Percentiles rank a stretch among this genome's conserved stretches.
Conservation (phyloP, 768 basidiomycete genomes). For the Podaxis sp. region DNA sequence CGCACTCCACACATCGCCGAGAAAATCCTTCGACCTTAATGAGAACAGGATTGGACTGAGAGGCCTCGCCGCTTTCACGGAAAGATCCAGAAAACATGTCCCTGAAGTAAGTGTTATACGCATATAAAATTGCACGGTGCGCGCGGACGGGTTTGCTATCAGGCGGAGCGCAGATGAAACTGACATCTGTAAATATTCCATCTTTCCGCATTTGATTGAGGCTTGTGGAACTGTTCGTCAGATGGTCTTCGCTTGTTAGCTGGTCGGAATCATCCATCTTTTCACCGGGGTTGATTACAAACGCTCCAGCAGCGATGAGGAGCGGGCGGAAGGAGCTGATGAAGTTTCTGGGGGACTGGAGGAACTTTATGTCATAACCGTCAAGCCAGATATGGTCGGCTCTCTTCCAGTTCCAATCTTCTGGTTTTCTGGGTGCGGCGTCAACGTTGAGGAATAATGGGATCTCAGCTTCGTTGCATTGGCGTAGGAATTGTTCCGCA, state of each 20-base stretch:
- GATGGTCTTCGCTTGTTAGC: neutral
- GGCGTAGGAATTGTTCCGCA: slow-evolving; percentile 18
- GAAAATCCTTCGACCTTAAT: slow-evolving; percentile 17
- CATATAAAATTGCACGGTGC: slow-evolving; percentile 40
- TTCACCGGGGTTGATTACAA: slow-evolving; percentile 24
- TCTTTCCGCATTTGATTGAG: neutral
- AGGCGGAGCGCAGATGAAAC: slow-evolving; percentile 26
- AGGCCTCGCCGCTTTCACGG: slow-evolving; percentile 22
- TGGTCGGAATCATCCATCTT: neutral
- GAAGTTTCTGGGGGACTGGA: slow-evolving; percentile 33
- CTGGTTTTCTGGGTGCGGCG: slow-evolving; percentile 27
- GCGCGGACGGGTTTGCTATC: slow-evolving; percentile 26
- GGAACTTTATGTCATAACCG: slow-evolving; percentile 27
- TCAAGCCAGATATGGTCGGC: slow-evolving; percentile 41
- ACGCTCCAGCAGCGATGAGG: slow-evolving; percentile 32
- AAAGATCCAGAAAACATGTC: slow-evolving; percentile 28
- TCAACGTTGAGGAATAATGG: slow-evolving; percentile 45
- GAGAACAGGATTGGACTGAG: slow-evolving; percentile 16
- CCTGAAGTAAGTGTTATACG: slow-evolving; percentile 31
- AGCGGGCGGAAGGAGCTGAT: slow-evolving; percentile 32
- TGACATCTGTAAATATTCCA: neutral
- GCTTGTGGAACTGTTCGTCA: neutral
- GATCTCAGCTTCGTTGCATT: slow-evolving; percentile 24
- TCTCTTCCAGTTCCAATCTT: slow-evolving; percentile 41
- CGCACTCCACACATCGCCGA: slow-evolving; percentile 22